Percentiles rank a stretch among this genome's conserved stretches.
Conservation (phyloP, 192 early-diverging fungal species). For the Entomortierella chlamydospora region DNA sequence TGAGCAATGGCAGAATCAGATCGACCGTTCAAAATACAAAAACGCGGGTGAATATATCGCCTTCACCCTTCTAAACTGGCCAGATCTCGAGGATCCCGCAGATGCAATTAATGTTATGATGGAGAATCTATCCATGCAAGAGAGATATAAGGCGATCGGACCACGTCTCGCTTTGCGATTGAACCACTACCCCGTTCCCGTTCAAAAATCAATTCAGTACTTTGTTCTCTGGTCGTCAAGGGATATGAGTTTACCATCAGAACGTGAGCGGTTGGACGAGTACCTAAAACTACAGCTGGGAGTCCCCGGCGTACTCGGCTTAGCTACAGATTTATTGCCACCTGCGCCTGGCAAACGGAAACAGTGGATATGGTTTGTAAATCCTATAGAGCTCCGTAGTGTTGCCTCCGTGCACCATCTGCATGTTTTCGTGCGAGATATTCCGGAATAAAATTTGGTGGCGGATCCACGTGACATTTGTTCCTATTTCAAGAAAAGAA, state of each 20-base stretch:
- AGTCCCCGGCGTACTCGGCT: neutral
- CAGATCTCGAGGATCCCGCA: constrained; percentile 32
- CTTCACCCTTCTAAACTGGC: constrained; percentile 34
- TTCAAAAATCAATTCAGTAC: constrained; percentile 47
- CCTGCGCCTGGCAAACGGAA: constrained; percentile 29
- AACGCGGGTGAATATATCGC: constrained; percentile 44
- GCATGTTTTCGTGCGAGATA: constrained; percentile 50
- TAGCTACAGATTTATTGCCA: constrained; percentile 6
- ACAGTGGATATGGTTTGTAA: constrained; percentile 50
- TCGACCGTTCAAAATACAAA: constrained; percentile 22
- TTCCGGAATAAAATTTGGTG: neutral
- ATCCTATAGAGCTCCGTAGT: constrained; percentile 36
- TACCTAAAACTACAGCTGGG: constrained; percentile 20
- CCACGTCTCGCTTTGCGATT: constrained; percentile 33
- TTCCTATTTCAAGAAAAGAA: neutral
- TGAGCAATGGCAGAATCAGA: constrained; percentile 34
- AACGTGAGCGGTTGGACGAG: constrained; percentile 14
- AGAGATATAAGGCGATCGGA: constrained; percentile 8
- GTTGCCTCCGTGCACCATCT: constrained; percentile 41
- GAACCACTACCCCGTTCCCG: constrained; percentile 49
- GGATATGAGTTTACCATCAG: constrained; percentile 21
- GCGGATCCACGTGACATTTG: neutral
- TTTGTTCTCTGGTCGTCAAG: constrained; percentile 50
- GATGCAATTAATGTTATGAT: neutral
- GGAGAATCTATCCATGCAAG: neutral